phyloP scores from a whole-genome alignment of 2,329 filamentous ascomycete species.

The Ilyonectria sp. region DNA sequence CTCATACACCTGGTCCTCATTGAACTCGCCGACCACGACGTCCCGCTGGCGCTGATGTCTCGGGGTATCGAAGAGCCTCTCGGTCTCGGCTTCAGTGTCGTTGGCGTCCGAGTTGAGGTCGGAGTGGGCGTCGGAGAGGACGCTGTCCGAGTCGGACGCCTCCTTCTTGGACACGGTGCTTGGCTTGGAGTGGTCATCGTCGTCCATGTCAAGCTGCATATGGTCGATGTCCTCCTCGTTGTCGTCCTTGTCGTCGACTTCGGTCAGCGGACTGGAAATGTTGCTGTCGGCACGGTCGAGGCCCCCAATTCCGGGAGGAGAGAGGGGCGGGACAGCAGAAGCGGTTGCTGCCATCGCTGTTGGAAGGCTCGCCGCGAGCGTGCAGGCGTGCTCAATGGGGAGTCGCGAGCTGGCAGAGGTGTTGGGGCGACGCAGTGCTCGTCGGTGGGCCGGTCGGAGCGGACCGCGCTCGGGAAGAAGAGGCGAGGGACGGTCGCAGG shows the following conservation, averaged over 20 bases:
- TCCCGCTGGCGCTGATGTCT: conserved; percentile 75
- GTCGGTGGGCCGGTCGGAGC: conserved; percentile 37
- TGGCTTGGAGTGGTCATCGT: conserved; percentile 49
- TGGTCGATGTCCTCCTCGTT: conserved; percentile 79
- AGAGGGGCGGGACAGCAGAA: conserved; percentile 64
- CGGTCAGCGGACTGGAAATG: conserved; percentile 92
- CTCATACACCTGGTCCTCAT: conserved; percentile 70
- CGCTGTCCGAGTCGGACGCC: conserved; percentile 64
- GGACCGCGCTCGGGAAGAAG: conserved; percentile 38
- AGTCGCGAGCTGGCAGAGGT: conserved; percentile 11
- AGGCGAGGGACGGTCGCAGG: conserved; percentile 35
- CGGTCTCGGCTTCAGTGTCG: conserved; percentile 91
- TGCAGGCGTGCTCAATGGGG: conserved; percentile 28
- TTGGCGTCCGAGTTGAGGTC: conserved; percentile 62
- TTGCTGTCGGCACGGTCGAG: conserved; percentile 76
- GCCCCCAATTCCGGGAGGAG: conserved; percentile 55
- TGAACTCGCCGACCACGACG: conserved; percentile 71
- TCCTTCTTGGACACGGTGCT: conserved; percentile 47
- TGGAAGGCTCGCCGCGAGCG: conserved; percentile 37
- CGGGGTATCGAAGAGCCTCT: conserved; percentile 92
- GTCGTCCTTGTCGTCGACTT: conserved; percentile 85
- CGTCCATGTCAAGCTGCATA: conserved; percentile 62
- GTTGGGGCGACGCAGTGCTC: conserved; percentile 25
- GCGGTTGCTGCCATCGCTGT: conserved; percentile 68
- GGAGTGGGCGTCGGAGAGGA: conserved; percentile 69